Evolutionary conservation across 2,329 filamentous ascomycete genomes (phyloP), one percentile per base, ranked within the genome.

Genomic region (Amauroascus verrucosus): DNA sequence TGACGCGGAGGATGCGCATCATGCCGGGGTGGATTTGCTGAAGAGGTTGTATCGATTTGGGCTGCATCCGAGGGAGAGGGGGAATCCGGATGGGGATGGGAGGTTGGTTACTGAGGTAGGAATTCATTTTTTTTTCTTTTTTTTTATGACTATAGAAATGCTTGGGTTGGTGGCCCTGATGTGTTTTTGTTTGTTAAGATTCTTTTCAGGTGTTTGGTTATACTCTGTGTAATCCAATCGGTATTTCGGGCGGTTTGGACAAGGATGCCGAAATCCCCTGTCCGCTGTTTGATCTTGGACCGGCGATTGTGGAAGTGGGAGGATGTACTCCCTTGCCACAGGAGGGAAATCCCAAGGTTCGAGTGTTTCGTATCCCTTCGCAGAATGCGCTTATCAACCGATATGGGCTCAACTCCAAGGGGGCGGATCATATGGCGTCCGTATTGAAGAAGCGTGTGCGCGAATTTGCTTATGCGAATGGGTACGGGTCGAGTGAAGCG

Each of bases 221-320:
- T 57, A 77, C 74, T 3, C 72, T 98, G 45, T 76, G 80, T 62
- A 97, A 96, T 70, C 93, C 93, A 1, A 83, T 98, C 62, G 93
- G 86, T 54, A 95, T 94, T 58, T 94, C 88, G n/a, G 93, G 88
- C 4, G 93, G 93, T 8, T 82, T 98, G 41, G 93, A 97, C 74
- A 97, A 98, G 75, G 81, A 95, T 64, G 93, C 84, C 51, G 88
- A 95, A 57, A 84, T 97, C 51, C 86, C 90, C 1, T 86, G 91
- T 62, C 79, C 84, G 13, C 76, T 98, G 33, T 86, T 97, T 65
- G 88, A 83, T 6, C 74, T 96, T 2, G 93, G 93, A 30, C 84
- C 91, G 22, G 84, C 83, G 2, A 78, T 97, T 35, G 88, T 98
- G 28, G 93, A 98, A 67, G 85, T 98, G 1, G 93, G 93, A 57